Percentiles rank a stretch among this genome's conserved stretches.
phyloP scores from a whole-genome alignment of 164 flowering plant genomes.

The Aristolochia californica region DNA sequence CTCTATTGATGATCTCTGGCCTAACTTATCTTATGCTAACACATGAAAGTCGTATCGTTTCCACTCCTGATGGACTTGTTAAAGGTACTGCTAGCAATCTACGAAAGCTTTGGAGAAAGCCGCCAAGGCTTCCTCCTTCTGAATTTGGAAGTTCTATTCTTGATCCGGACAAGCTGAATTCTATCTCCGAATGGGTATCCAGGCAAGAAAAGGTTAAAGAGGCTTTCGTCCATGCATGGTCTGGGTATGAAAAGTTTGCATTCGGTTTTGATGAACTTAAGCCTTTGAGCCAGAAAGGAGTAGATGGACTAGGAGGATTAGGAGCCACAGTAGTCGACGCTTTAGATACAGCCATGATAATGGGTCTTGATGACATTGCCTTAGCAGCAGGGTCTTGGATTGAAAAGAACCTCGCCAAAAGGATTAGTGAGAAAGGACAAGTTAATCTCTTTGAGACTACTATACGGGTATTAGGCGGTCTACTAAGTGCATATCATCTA shows the following conservation, averaged over 20 bases:
- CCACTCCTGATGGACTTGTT: conserved; percentile 17
- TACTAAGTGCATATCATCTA: conserved; percentile 92
- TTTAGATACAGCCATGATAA: conserved; percentile 91
- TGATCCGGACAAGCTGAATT: conserved; percentile 13
- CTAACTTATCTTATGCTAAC: conserved; percentile 47
- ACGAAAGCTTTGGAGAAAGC: conserved; percentile 47
- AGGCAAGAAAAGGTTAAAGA: conserved; percentile 66
- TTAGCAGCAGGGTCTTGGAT: conserved; percentile 86
- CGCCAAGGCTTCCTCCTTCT: conserved; percentile 92
- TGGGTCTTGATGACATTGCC: conserved; percentile 71
- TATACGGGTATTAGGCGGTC: conserved; percentile 94
- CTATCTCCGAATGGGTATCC: conserved; percentile 34
- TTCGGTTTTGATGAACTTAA: conserved; percentile 95
- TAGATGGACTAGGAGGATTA: conserved; percentile 87
- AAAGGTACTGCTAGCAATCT: conserved; percentile 22
- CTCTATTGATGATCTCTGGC: conserved; percentile 59
- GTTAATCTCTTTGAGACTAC: conserved; percentile 97
- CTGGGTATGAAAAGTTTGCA: conserved; percentile 72
- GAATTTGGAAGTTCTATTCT: conserved; percentile 24
- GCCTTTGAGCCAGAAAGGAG: conserved; percentile 69
- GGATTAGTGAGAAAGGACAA: conserved; percentile 68
- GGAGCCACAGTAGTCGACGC: conserved; percentile 96
- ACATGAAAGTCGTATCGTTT: conserved; percentile 26
- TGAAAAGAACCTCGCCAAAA: conserved; percentile 55
- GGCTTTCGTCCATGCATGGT: conserved; percentile 94